Base-by-base conservation (phyloP, 2,329 filamentous ascomycete species). In the Annulohypoxylon truncatum region DNA sequence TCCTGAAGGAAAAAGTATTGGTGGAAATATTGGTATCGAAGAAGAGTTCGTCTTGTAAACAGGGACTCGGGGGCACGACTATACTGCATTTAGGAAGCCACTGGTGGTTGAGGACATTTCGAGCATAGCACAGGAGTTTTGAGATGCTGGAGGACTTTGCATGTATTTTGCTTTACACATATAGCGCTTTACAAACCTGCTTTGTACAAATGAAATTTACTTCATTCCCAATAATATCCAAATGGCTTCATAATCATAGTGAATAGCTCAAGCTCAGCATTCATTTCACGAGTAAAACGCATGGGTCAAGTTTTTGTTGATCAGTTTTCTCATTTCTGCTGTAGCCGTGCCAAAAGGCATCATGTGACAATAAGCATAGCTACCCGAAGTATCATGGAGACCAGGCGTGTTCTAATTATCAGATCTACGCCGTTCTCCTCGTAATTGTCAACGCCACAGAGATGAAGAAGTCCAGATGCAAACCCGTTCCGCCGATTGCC, bases 401-500 rank as follows among this genome's bases (percentile, higher is more conserved):
- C 74, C 74, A 76, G 74, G 74, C 73, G 73, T 74, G 68, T 58
- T 63, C 68, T 73, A 68, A 65, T 82, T 83, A 81, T 82, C 79
- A 83, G 87, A 89, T 86, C 86, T 80, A 81, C 78, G 88, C 89
- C 89, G 89, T 91, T 90, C 89, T 83, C 86, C 88, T 86, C 89
- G 89, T 89, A 85, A 83, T 88, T 89, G 87, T 89, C 87, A 87
- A 85, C 84, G 84, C 85, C 86, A 87, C 83, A 86, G 82, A 75
- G 74, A 75, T 70, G 71, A 72, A 80, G 79, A 82, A 82, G 80
- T 81, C 83, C 82, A 84, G 79, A 82, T 79, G 79, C 68, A 67
- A 67, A 65, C 54, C 57, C 67, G 66, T 70, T 65, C 59, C 70
- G 69, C 61, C 60, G 67, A 72, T 70, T 66, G 64, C 53, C 33